Base-by-base conservation (phyloP, 2,329 filamentous ascomycete species). In the Thelonectria blattea region DNA sequence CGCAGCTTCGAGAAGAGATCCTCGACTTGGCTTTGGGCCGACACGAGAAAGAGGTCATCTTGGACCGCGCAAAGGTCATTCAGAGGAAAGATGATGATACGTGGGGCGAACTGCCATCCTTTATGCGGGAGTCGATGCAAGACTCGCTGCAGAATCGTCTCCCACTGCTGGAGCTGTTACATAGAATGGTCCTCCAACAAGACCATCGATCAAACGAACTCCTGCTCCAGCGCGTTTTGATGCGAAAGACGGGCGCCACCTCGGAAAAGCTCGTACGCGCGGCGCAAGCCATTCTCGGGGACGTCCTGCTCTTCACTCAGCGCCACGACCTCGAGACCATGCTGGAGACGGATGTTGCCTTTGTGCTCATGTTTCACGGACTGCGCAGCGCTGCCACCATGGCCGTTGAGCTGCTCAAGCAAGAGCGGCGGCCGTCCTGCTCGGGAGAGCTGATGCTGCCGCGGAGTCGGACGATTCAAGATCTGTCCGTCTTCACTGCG, bases 381-480 rank as follows among this genome's bases (percentile, higher is more conserved):
- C 18, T 58, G 42, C 47, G 42, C 5, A 58, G 55, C 24, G 55
- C 48, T 30, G 17, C 42, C 18, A 39, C 34, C 7, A 12, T 58
- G 6, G 48, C 55, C 2, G 55, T 52, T 3, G 55, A 58, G 37
- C 15, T 58, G 10, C 49, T 52, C 8, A 58, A 52, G 30, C 55
- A 58, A 30, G 55, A 58, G 27, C 20, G 37, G 20, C 6, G 6
- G 5, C 42, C 10, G 17, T 3, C 5, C 3, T 48, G n/a, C 22
- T 17, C 30, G 5, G 17, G 32, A 18, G 41, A 39, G 3, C 1
- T 27, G 2, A 12, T 47, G n/a, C 42, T 58, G 14, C 48, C 55
- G 20, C 41, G 48, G 15, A 47, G 55, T 30, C 32, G 22, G n/a
- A 58, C 55, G 5, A 58, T 58, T 10, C 55, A 58, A 12, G 55